Evolutionary conservation across 176 grass and related monocot genomes (phyloP).

Genomic region (Sorghum bicolor): Sorghum_bicolor_NCBIv3 NC_012871.2:67820001-67820500

Average conservation of each 20-base stretch:
- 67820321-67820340: not conserved
- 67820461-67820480: conserved; percentile 38
- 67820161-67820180: no score
- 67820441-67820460: conserved; percentile 55
- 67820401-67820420: conserved; percentile 51
- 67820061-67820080: no score
- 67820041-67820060: no score
- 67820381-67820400: conserved; percentile 48
- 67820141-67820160: no score
- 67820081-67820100: no score
- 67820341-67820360: no score
- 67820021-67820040: no score
- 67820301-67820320: not conserved
- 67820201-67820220: no score
- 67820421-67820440: conserved; percentile 42
- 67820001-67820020: no score
- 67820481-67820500: conserved; percentile 71
- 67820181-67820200: no score
- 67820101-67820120: no score
- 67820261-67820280: not conserved
- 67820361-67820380: conserved; percentile 49
- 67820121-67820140: no score
- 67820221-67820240: not conserved
- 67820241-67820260: not conserved
- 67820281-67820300: not conserved